These are phyloP conservation scores for Pichia rugopelliculosa DNA, from an alignment of 805 yeast genomes.

Conservation along the genomic window DNA sequence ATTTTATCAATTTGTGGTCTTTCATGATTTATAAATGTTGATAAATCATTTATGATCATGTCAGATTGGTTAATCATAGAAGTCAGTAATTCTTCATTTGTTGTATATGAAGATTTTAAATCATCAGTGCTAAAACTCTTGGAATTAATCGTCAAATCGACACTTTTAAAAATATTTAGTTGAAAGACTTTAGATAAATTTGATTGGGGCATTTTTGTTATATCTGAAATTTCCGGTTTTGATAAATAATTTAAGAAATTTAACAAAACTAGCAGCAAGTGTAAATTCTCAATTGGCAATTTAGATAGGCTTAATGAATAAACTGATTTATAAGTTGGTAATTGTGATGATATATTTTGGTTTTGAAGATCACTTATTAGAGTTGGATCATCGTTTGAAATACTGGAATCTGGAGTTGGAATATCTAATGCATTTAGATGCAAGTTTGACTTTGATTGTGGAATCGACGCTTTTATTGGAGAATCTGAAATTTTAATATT, in stretches of 20 bases:
- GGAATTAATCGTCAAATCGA: conserved; percentile 19
- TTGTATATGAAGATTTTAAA: conserved; percentile 5
- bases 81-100: conserved; percentile 6
- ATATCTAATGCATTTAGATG: neutral
- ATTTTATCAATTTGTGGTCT: conserved; percentile 3
- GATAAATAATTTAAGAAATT: conserved; percentile 22
- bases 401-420: neutral
- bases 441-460: neutral
- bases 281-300: conserved; percentile 26
- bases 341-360: neutral
- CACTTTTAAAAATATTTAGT: conserved; percentile 29
- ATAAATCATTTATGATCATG: conserved; percentile 2
- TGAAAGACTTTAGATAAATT: conserved; percentile 34
- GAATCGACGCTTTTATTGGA: neutral
- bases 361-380: neutral
- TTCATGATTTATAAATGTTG: neutral
- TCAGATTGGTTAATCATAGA: conserved; percentile 1
- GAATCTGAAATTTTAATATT: neutral
- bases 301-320: conserved; percentile 10
- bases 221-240: conserved; percentile 17
- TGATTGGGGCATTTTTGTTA: conserved; percentile 31
- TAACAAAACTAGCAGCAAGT: conserved; percentile 26
- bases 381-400: neutral
- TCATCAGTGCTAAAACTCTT: conserved; percentile 13
- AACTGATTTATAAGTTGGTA: neutral